A percentile compares a stretch with the other conserved stretches of the same genome.
Conservation (phyloP, 2,329 filamentous ascomycete genomes). For the Claviceps maximensis region DNA sequence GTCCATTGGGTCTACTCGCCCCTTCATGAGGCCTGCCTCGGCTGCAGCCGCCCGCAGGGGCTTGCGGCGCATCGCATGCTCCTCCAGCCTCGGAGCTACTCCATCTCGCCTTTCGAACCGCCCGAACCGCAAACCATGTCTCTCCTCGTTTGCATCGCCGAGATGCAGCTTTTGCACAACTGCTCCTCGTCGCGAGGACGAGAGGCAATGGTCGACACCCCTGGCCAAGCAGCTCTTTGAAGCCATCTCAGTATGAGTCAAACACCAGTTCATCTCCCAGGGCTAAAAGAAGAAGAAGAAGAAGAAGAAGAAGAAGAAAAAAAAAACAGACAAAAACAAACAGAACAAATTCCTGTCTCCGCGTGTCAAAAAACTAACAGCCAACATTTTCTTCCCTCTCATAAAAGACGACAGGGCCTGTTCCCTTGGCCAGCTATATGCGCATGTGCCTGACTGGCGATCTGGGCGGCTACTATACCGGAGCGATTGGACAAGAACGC, state of each 20-base stretch:
- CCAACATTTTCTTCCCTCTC: too few species aligned
- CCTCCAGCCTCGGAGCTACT: background rate
- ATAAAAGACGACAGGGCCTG: slow-evolving; percentile 59
- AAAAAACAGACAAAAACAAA: too few species aligned
- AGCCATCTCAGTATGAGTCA: slow-evolving; percentile 59
- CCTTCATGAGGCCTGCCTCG: background rate
- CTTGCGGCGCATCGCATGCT: slow-evolving; percentile 2
- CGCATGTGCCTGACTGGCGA: slow-evolving; percentile 93
- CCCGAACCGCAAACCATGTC: background rate
- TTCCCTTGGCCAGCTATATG: slow-evolving; percentile 92
- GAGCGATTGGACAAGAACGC: slow-evolving; percentile 49
- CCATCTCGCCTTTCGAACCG: background rate
- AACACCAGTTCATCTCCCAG: background rate
- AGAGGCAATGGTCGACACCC: slow-evolving; percentile 78
- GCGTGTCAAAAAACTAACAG: background rate
- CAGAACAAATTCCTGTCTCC: background rate
- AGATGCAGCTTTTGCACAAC: slow-evolving; percentile 1
- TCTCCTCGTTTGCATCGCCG: background rate
- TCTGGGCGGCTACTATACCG: slow-evolving; percentile 86
- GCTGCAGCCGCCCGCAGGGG: background rate
- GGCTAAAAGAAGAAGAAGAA: background rate
- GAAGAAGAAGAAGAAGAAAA: background rate
- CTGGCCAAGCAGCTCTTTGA: slow-evolving; percentile 76
- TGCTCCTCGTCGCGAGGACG: slow-evolving; percentile 11
- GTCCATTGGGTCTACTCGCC: background rate